phyloP scores from a whole-genome alignment of 2,329 filamentous ascomycete genomes.

The Verticillium nonalfalfae region DNA sequence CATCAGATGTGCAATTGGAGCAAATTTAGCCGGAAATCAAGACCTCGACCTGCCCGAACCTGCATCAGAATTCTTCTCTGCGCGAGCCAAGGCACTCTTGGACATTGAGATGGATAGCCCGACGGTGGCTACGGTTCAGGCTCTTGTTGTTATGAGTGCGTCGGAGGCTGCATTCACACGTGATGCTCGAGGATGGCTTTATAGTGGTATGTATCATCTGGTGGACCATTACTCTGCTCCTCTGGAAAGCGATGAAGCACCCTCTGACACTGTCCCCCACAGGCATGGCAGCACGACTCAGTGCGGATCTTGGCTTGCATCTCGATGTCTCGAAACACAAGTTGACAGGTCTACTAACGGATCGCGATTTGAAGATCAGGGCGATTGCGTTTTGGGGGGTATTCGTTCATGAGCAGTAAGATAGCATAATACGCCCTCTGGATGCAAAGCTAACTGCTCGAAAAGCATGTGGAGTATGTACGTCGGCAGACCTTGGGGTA shows the following conservation, averaged over 20 bases:
- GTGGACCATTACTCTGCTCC: neutral
- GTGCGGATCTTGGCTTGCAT: conserved; percentile 12
- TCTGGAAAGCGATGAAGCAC: no score
- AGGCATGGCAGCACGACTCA: conserved; percentile 12
- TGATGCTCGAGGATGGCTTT: conserved; percentile 18
- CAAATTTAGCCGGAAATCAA: conserved; percentile 2
- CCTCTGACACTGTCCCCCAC: neutral
- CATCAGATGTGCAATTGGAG: conserved; percentile 8
- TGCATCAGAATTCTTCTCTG: conserved; percentile 20
- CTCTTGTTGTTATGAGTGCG: conserved; percentile 17
- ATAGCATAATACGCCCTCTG: neutral
- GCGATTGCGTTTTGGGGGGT: conserved; percentile 12
- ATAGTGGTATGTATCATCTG: conserved; percentile 13
- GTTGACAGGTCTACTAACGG: conserved; percentile 1
- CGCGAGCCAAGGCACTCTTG: conserved; percentile 16
- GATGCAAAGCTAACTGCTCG: neutral
- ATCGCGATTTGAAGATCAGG: conserved; percentile 8
- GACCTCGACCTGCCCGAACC: conserved; percentile 21
- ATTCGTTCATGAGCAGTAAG: conserved; percentile 6
- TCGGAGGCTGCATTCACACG: conserved; percentile 18
- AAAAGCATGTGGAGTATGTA: conserved; percentile 12
- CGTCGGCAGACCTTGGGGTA: conserved; percentile 16
- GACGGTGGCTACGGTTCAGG: conserved; percentile 17
- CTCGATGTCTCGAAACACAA: conserved; percentile 8
- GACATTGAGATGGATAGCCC: conserved; percentile 19